Evolutionary conservation across 441 rosid species (phyloP), one percentile per base, ranked within the genome.

Genomic region (Cnidoscolus chayamansa): DNA sequence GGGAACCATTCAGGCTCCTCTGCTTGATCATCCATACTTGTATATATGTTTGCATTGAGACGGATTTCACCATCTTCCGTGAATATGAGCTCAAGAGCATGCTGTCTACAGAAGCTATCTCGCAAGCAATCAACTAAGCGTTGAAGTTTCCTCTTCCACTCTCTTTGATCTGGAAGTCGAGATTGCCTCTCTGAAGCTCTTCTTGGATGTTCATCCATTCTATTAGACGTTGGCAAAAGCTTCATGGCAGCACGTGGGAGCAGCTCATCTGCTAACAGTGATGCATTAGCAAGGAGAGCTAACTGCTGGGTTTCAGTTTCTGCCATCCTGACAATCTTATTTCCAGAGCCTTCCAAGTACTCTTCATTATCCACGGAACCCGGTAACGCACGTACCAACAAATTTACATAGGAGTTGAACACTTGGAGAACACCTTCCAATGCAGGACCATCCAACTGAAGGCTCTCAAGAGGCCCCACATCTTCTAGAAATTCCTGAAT

Each of bases 71-170:
- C 98, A 59, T 94, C 95, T 72, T 91, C 92, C 2, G 88, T 87
- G 75, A 91, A 94, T 74, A 91, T 89, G 72, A 91, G 90, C 40
- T 94, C 91, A 50, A 92, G 93, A 67, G 92, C 99, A 74, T 89
- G 93, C 47, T 81, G 90, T 80, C 94, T 90, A 72, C 99, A 94
- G 72, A 90, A 92, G 77, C 88, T 90, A 84, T 94, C 97, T 76
- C 93, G 73, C 77, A 94, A 68, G 11, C 88, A 79, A 78, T 92
- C 99, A 32, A 89, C 96, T 7, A 84, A 85, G 20, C 88, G 84
- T 63, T 84, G 90, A 72, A 94, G 97, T 79, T 84, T 88, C 76
- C 70, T 87, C 84, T 88, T 92, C 92, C 92, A 88, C 72, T 94
- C 96, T 76, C 90, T 84, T 73, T 85, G 98, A 67, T 92, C 97